These are phyloP conservation scores for Kluyveromyces nonfermentans DNA, from an alignment of 805 yeast genomes.

Conservation along the genomic window DNA sequence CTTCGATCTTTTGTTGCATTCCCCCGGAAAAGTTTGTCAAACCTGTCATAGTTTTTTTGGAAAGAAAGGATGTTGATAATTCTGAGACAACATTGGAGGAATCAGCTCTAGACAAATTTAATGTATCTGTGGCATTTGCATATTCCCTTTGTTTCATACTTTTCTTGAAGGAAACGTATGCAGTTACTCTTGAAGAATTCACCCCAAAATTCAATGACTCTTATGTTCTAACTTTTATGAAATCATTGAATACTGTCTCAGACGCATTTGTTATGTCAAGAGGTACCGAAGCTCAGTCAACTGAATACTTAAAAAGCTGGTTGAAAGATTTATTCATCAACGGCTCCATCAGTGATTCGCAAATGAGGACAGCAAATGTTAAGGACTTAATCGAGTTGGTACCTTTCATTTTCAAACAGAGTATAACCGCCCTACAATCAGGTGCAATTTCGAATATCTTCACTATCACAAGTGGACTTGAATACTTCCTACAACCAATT, in stretches of 20 bases:
- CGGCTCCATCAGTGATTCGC: slow-evolving; percentile 77
- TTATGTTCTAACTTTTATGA: slow-evolving; percentile 25
- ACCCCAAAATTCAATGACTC: slow-evolving; percentile 15
- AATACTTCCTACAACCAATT: slow-evolving; percentile 77
- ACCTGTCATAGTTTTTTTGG: slow-evolving; percentile 45
- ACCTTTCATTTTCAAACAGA: slow-evolving; percentile 68
- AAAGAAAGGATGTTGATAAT: slow-evolving; percentile 27
- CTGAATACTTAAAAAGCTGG: slow-evolving; percentile 55
- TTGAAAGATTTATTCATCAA: slow-evolving; percentile 70
- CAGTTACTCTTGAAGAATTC: slow-evolving; percentile 24
- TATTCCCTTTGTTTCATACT: slow-evolving; percentile 41
- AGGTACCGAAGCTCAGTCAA: slow-evolving; percentile 19
- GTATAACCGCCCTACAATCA: slow-evolving; percentile 46
- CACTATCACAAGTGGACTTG: slow-evolving; percentile 66
- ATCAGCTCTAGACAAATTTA: slow-evolving; percentile 55
- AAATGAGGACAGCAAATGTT: slow-evolving; percentile 56
- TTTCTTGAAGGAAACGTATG: slow-evolving; percentile 32
- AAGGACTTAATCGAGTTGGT: slow-evolving; percentile 60
- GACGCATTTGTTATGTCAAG: slow-evolving; percentile 19
- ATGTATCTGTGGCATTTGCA: slow-evolving; percentile 60
- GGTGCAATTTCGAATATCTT: slow-evolving; percentile 47
- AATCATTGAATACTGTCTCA: slow-evolving; percentile 17
- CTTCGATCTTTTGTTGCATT: slow-evolving; percentile 35
- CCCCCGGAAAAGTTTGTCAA: slow-evolving; percentile 36
- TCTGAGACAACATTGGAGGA: slow-evolving; percentile 29